phyloP scores from a whole-genome alignment of 805 yeast species.

The Metschnikowia bowlesiae region DNA sequence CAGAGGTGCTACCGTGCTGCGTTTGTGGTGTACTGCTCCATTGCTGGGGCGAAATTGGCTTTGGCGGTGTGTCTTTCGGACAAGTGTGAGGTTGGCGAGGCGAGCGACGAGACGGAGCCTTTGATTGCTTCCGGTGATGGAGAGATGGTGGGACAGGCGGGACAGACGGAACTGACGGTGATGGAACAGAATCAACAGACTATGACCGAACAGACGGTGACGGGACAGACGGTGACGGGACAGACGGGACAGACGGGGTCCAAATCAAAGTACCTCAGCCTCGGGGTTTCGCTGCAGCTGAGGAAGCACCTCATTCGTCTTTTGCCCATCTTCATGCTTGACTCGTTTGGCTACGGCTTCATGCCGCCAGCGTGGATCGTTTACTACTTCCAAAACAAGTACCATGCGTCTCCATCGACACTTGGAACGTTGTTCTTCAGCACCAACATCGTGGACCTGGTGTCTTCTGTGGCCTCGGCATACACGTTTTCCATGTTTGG shows the following conservation, averaged over 20 bases:
- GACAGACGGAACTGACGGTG: too few relatives aligned
- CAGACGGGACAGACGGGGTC: too few relatives aligned
- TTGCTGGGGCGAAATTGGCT: constrained; percentile 50
- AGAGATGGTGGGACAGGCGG: neutral
- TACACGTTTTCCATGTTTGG: constrained; percentile 62
- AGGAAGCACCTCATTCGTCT: constrained; percentile 43
- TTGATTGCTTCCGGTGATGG: constrained; percentile 4
- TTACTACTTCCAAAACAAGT: constrained; percentile 64
- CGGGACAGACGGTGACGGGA: neutral
- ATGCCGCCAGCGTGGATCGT: constrained; percentile 88
- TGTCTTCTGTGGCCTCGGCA: constrained; percentile 77
- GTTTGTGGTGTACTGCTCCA: constrained; percentile 50
- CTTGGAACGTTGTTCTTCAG: constrained; percentile 67
- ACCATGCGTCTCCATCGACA: constrained; percentile 48
- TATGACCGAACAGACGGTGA: neutral
- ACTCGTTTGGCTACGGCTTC: constrained; percentile 84
- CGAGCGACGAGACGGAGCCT: neutral
- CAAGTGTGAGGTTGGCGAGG: constrained; percentile 44
- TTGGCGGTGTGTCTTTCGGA: constrained; percentile 49
- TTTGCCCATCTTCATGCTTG: constrained; percentile 67
- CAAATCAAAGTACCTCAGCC: neutral
- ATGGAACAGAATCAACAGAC: too few relatives aligned
- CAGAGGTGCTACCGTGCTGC: constrained; percentile 50
- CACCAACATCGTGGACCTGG: constrained; percentile 58
- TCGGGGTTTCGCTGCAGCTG: constrained; percentile 38